A percentile compares a stretch with the other conserved stretches of the same genome.
Conservation (phyloP, 1,284 basidiomycete species). For the Cutaneotrichosporon cavernicola region DNA sequence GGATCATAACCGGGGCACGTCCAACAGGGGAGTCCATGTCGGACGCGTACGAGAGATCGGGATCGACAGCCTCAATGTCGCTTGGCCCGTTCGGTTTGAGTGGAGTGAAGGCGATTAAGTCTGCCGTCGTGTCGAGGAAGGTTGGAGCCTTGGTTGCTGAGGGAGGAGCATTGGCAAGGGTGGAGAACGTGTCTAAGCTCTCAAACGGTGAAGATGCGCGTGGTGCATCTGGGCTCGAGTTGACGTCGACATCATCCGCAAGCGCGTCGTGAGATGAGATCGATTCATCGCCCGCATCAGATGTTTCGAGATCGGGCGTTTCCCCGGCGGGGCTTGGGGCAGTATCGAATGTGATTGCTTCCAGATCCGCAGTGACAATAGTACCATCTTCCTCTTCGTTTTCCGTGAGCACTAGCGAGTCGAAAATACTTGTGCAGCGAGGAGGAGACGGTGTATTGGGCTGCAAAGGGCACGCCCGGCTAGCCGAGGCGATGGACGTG, state of each 20-base stretch:
- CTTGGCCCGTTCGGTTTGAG: slow-evolving; percentile 14
- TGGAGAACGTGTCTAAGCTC: slow-evolving; percentile 6
- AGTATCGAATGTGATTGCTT: background rate
- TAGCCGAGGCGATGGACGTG: slow-evolving; percentile 1
- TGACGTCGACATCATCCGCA: background rate
- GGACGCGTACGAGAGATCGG: slow-evolving; percentile 18
- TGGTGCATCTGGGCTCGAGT: background rate
- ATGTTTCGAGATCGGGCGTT: background rate
- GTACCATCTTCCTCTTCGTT: background rate
- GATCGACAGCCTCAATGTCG: slow-evolving; percentile 10
- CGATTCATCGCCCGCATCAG: background rate
- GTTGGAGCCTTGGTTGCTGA: background rate
- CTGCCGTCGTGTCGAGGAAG: slow-evolving; percentile 9
- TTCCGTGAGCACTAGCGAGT: background rate
- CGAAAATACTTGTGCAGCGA: background rate
- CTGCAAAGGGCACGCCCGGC: background rate
- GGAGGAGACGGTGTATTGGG: background rate
- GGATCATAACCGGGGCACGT: slow-evolving; percentile 43
- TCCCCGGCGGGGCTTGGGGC: background rate
- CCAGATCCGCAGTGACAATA: background rate
- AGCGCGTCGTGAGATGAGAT: background rate
- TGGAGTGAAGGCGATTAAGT: slow-evolving; percentile 5
- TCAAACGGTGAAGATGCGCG: background rate
- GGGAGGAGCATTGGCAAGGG: background rate
- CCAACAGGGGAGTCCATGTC: slow-evolving; percentile 37